Base-by-base conservation (phyloP, 805 yeast species). In the Myxozyma lipomycoides region DNA sequence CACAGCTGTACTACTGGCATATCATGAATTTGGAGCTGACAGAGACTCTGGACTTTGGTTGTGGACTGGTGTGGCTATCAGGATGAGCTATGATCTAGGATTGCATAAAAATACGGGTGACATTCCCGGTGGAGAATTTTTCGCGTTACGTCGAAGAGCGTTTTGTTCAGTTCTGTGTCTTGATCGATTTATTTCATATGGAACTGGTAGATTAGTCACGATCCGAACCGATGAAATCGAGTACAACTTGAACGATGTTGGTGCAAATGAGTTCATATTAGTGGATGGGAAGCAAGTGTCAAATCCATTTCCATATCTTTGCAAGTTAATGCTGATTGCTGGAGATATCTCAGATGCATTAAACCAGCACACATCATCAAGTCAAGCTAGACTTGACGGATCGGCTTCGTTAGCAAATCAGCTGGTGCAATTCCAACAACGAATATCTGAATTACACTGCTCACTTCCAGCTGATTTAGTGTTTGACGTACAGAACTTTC, bases 11-110 rank as follows among this genome's bases (percentile, higher is more conserved):
- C 44, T 62, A 4, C 56, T 62, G 36, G 66, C 66, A 2, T 62
- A 62, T 46, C 52, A 55, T 26, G 66, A 62, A 40, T 62, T 62
- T 52, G 64, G 56, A 3, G 59, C 57, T 18, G 66, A 62, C 28
- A 44, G 63, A 17, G 66, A 62, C 45, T 61, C 64, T 10, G 66
- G 66, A 0, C 52, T 62, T 21, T 62, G 66, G 66, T 49, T 58
- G 24, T 62, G 66, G 66, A 49, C 61, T 4, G 66, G 66, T 2
- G 57, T 62, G 52, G 66, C 66, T 1, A 62, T 62, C 22, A 52
- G 66, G n/a, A 62, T 62, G 65, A 52, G 66, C 45, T 54, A 49
- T 50, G 66, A 62, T 43, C 54, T 62, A 21, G 66, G 66, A 2
- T 54, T 62, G 2, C 66, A 62, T 26, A 62, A 62, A 43, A 28